Percentiles rank a stretch among this genome's conserved stretches.
Conservation (phyloP, 306 rosid genomes). For the Spatholobus suberectus region DNA sequence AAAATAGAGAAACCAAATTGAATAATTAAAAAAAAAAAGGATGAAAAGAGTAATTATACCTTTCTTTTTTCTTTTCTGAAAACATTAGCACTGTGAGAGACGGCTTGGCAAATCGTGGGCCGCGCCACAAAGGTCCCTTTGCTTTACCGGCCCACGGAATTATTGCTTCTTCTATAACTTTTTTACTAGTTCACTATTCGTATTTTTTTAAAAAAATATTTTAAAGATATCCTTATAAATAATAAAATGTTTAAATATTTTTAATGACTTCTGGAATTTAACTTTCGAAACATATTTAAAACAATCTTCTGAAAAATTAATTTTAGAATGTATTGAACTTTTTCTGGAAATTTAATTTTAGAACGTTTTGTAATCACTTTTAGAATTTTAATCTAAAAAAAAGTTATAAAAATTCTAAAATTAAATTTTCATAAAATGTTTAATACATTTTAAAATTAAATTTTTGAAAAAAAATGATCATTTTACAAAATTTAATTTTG, state of each 20-base stretch:
- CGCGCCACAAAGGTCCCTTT: background rate
- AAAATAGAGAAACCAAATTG: too few species aligned
- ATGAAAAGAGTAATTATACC: too few species aligned
- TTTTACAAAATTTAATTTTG: background rate
- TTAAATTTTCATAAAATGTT: too few species aligned
- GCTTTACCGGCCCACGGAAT: background rate
- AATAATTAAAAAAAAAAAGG: too few species aligned
- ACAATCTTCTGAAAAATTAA: background rate
- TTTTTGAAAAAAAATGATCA: background rate
- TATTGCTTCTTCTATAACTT: background rate
- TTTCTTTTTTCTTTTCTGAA: background rate
- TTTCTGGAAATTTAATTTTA: too few species aligned
- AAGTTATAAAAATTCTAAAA: too few species aligned
- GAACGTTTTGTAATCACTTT: background rate
- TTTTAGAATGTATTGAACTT: background rate
- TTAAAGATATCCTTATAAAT: background rate
- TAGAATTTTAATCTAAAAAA: background rate
- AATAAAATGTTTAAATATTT: background rate
- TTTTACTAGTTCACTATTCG: background rate
- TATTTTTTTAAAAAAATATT: background rate
- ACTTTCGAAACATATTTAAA: background rate
- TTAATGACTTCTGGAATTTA: background rate
- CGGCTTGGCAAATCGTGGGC: background rate
- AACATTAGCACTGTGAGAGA: background rate
- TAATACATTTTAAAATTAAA: background rate